Evolutionary conservation across 768 basidiomycete species (phyloP), one percentile per base, ranked within the genome.

Genomic region (Mycena latifolia): DNA sequence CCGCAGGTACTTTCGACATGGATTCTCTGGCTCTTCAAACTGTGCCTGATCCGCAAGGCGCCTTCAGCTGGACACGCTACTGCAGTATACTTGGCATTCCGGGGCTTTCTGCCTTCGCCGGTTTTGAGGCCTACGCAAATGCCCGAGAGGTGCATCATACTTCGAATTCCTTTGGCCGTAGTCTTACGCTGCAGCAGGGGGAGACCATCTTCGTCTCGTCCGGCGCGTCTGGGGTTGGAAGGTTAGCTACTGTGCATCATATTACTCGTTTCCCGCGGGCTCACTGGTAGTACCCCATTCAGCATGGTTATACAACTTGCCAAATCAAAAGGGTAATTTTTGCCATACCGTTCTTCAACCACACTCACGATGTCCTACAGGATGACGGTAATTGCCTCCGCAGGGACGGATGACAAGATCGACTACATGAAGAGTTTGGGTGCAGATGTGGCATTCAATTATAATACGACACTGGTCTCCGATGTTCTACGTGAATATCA

Each of bases 391-490:
- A 37, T 37, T 37, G 7, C 37, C 14, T 37, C 37, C 15, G 37
- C 37, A 37, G 37, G 37, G 37, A 37, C 37, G 37, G 37, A 37
- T 14, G 37, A 15, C 10, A 37, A 37, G 37, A 14, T 37, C 37
- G 37, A 37, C 8, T 37, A 37, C 8, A 37, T 37, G 14, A 37
- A 37, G 37, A 3, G 9, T 14, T 14, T 37, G 15, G 37, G 15
- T 78, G 2, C 72, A 76, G 3, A 75, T 78, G 55, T 83, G 84
- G 0, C 70, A 70, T 7, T 37, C 37, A 37, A 17, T 14, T 37
- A 17, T 14, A 37, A 37, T 37, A 37, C 7, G 3, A 15, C 7
- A 7, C 10, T 10, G 9, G 3, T 37, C 37, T 37, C 85, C n/a
- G n/a, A n/a, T n/a, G n/a, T n/a, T 9, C 78, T 92, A 8, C 5